A percentile compares a stretch with the other conserved stretches of the same genome.
phyloP scores from a whole-genome alignment of 73 alveolate genomes.

The Breviolum minutum region DNA sequence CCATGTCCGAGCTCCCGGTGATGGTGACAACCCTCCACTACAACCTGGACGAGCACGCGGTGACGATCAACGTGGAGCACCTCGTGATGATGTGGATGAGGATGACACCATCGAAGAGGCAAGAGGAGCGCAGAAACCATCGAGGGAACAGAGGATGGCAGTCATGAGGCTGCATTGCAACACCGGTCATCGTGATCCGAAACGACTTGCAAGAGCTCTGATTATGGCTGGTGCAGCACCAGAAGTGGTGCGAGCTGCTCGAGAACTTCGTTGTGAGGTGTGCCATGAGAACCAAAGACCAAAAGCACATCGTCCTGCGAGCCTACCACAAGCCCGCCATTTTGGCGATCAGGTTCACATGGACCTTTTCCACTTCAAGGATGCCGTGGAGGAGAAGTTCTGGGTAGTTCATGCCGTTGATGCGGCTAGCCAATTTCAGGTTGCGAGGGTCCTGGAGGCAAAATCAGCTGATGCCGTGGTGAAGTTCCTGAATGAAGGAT shows the following conservation, averaged over 20 bases:
- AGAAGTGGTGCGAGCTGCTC: background rate
- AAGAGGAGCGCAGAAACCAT: background rate
- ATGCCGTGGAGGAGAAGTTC: background rate
- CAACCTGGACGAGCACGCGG: too few relatives aligned
- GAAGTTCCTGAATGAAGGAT: background rate
- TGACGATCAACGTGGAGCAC: too few relatives aligned
- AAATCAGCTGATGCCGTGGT: background rate
- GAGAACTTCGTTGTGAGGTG: background rate
- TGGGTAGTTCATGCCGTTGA: background rate
- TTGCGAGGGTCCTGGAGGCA: background rate
- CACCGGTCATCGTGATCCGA: background rate
- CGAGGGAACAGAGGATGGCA: background rate
- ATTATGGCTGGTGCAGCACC: background rate
- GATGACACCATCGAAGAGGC: background rate
- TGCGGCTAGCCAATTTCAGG: background rate
- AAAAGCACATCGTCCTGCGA: background rate
- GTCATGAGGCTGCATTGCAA: background rate
- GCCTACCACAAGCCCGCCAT: background rate
- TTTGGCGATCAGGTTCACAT: constrained; percentile 39
- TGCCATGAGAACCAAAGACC: background rate
- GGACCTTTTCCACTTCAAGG: background rate
- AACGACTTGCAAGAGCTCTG: background rate
- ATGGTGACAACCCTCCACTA: too few relatives aligned
- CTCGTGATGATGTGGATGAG: background rate
- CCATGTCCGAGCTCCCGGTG: background rate